These are phyloP conservation scores for Paracamarosporium sp. DNA, from an alignment of 2,329 filamentous ascomycete species.

Conservation along the genomic window DNA sequence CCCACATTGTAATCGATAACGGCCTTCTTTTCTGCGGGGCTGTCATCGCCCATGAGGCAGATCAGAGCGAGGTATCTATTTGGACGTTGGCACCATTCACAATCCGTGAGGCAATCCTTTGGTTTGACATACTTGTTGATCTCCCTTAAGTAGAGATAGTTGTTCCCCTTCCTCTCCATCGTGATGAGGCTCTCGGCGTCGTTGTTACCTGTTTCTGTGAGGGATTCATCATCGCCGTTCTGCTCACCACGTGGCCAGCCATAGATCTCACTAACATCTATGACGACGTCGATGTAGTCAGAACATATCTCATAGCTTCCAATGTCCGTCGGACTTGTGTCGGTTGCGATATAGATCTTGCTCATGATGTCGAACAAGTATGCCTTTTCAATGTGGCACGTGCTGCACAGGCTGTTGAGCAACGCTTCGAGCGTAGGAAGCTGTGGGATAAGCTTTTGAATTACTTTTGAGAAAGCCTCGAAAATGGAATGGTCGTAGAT, in stretches of 20 bases:
- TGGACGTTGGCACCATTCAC: slow-evolving; percentile 8
- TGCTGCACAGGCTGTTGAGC: slow-evolving; percentile 91
- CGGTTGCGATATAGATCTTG: slow-evolving; percentile 98
- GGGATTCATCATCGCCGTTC: slow-evolving; percentile 25
- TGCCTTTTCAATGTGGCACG: slow-evolving; percentile 95
- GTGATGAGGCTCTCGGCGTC: slow-evolving; percentile 69
- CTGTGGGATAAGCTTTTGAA: slow-evolving; percentile 95
- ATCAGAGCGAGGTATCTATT: slow-evolving; percentile 77
- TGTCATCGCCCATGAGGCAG: slow-evolving; percentile 83
- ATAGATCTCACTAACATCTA: slow-evolving; percentile 95
- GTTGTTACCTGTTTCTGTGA: slow-evolving; percentile 51
- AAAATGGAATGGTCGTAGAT: slow-evolving; percentile 99
- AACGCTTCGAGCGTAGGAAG: slow-evolving; percentile 91
- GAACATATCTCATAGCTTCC: slow-evolving; percentile 97
- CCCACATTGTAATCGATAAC: slow-evolving; percentile 88
- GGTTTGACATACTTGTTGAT: slow-evolving; percentile 65
- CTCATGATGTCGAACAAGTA: slow-evolving; percentile 97
- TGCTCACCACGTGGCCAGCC: slow-evolving; percentile 67
- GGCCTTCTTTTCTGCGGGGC: slow-evolving; percentile 82
- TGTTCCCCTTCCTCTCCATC: slow-evolving; percentile 63
- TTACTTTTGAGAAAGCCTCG: slow-evolving; percentile 97
- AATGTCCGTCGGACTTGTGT: slow-evolving; percentile 91
- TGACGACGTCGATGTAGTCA: slow-evolving; percentile 98
- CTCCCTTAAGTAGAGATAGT: slow-evolving; percentile 70
- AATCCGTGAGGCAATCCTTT: background rate